Evolutionary conservation across 2,329 filamentous ascomycete genomes (phyloP), one percentile per base, ranked within the genome.

Genomic region (Fusarium robinianum): DNA sequence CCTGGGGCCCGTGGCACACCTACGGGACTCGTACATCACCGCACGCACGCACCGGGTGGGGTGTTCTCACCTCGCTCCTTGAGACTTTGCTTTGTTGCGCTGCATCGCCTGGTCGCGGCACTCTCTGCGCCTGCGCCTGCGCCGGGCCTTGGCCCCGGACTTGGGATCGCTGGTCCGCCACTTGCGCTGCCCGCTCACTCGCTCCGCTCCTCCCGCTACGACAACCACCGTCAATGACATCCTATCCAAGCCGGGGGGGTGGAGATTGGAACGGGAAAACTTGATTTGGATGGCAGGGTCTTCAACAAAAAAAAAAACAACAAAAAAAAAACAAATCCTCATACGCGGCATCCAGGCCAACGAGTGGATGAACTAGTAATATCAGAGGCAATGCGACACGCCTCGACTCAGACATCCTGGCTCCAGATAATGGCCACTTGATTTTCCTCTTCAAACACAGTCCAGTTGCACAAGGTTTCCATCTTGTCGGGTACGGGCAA

Each of bases 401-500:
- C n/a, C n/a, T n/a, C n/a, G n/a, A n/a, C n/a, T n/a, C n/a, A n/a
- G n/a, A n/a, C n/a, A 25, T 30, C 27, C 30, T 26, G 35, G 25
- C 40, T 37, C 33, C 25, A 30, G 31, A 33, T 34, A 27, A 38
- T 38, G 45, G 41, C 39, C 34, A 25, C 37, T 48, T 31, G 19
- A 43, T 48, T 48, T 23, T 23, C 30, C 27, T 23, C 34, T 24
- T 15, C 36, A 37, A 46, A 21, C 37, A 46, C 36, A 36, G 33
- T 26, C 54, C 34, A 49, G 57, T 52, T 46, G 50, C 40, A 49
- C 49, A 49, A 33, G 35, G 49, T 50, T 46, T n/a, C 43, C 42
- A 45, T 51, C 33, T 48, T 27, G 42, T 27, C 38, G 33, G 38
- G 34, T 41, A 31, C 38, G 41, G 46, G 40, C 42, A 37, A 46